A percentile compares a stretch with the other conserved stretches of the same genome.
Conservation (phyloP, 2,329 filamentous ascomycete species). For the Chaetomiaceae sp. region DNA sequence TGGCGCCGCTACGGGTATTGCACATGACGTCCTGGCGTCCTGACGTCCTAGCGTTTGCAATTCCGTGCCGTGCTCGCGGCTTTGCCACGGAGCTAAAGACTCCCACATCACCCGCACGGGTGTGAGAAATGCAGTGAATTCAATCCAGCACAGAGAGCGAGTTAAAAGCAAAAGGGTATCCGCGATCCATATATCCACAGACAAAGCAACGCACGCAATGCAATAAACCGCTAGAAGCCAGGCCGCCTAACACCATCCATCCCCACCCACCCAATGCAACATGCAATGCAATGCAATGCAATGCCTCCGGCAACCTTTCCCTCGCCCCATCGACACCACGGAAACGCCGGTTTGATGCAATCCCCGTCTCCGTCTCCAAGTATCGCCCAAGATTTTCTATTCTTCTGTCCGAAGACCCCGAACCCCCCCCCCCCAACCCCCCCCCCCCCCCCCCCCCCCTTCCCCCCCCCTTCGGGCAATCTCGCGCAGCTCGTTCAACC, state of each 20-base stretch:
- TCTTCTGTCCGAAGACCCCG: no score
- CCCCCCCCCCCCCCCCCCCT: background rate
- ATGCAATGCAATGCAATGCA: background rate
- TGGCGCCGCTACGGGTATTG: no score
- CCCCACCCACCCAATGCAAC: background rate
- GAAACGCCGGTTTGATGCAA: no score
- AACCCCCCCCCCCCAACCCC: background rate
- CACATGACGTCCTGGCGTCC: no score
- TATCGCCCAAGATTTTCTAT: no score
- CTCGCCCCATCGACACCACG: background rate
- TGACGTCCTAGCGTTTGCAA: no score
- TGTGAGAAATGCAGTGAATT: background rate
- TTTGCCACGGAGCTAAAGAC: no score
- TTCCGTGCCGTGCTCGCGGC: no score
- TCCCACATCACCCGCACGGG: no score
- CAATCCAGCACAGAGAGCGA: background rate
- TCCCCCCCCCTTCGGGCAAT: background rate
- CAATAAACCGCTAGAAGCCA: background rate
- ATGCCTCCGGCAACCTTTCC: background rate
- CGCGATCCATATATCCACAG: slow-evolving; percentile 5
- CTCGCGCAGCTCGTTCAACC: no score
- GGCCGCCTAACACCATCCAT: background rate
- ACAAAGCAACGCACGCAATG: background rate
- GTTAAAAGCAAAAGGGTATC: slow-evolving; percentile 12
- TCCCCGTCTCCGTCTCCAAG: no score